Evolutionary conservation across 2,329 filamentous ascomycete genomes (phyloP).

Genomic region (Colletotrichum sp.): DNA sequence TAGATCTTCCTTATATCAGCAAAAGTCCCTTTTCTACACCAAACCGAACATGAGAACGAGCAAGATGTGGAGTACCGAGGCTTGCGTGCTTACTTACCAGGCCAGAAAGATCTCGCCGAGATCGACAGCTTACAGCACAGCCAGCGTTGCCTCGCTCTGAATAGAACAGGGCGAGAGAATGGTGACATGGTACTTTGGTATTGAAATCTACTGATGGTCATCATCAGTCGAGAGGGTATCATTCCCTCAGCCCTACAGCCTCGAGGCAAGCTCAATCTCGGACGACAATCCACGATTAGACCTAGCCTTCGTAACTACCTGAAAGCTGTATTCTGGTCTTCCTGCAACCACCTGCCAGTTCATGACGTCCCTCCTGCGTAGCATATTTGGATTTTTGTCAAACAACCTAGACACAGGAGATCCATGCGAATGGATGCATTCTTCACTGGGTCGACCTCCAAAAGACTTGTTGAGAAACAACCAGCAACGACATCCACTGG

Average conservation of each 20-base stretch:
- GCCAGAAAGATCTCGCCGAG: background rate
- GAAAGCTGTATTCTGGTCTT: background rate
- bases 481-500: background rate
- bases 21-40: background rate
- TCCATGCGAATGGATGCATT: background rate
- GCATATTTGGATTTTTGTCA: background rate
- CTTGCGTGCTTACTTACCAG: background rate
- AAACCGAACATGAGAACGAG: background rate
- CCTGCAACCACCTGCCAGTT: background rate
- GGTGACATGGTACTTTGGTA: background rate
- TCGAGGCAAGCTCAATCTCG: background rate
- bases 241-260: background rate
- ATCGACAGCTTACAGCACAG: background rate
- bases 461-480: background rate
- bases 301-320: background rate
- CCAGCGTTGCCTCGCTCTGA: background rate
- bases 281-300: background rate
- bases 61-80: background rate
- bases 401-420: background rate
- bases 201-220: background rate
- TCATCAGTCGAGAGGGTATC: background rate
- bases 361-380: fast-evolving
- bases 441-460: background rate
- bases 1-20: background rate
- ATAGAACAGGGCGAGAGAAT: background rate